phyloP scores from a whole-genome alignment of 768 basidiomycete species.

The Boletales sp. region DNA sequence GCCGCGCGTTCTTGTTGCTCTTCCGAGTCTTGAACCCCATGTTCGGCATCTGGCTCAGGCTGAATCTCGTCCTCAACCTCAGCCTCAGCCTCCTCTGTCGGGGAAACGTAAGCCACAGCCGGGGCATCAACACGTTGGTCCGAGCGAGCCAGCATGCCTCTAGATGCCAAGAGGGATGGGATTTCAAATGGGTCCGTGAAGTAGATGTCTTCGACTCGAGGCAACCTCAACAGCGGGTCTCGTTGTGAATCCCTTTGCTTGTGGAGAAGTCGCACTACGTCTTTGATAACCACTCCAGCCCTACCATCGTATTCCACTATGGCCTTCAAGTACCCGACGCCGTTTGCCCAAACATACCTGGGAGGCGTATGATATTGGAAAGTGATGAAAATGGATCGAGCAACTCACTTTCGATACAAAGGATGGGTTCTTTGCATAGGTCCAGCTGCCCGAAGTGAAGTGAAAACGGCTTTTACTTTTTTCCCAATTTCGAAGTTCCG shows the following conservation, averaged over 20 bases:
- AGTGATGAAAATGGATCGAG: not conserved
- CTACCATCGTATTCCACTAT: conserved; percentile 12
- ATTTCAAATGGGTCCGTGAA: conserved; percentile 31
- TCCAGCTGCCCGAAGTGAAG: conserved; percentile 3
- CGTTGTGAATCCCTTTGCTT: not conserved
- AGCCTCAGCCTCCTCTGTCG: not conserved
- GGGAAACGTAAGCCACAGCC: conserved; percentile 18
- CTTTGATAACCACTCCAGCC: conserved; percentile 7
- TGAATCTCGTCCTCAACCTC: conserved; percentile 1
- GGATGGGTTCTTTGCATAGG: not conserved
- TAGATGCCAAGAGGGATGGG: conserved; percentile 23
- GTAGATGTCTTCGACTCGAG: conserved; percentile 28
- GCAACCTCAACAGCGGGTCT: not conserved
- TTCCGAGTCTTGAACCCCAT: conserved; percentile 5
- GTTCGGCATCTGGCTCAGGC: not conserved
- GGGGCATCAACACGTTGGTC: conserved; percentile 14
- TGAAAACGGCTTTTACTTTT: conserved; percentile 10
- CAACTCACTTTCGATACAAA: conserved; percentile 9
- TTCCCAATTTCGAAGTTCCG: not conserved
- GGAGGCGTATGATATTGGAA: not conserved
- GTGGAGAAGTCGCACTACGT: conserved; percentile 26
- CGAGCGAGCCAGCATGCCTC: conserved; percentile 10
- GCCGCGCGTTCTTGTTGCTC: conserved; percentile 10
- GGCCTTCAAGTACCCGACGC: conserved; percentile 8
- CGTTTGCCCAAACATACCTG: not conserved